Evolutionary conservation across 2,329 filamentous ascomycete genomes (phyloP).

Genomic region (Pseudocercospora musae): DNA sequence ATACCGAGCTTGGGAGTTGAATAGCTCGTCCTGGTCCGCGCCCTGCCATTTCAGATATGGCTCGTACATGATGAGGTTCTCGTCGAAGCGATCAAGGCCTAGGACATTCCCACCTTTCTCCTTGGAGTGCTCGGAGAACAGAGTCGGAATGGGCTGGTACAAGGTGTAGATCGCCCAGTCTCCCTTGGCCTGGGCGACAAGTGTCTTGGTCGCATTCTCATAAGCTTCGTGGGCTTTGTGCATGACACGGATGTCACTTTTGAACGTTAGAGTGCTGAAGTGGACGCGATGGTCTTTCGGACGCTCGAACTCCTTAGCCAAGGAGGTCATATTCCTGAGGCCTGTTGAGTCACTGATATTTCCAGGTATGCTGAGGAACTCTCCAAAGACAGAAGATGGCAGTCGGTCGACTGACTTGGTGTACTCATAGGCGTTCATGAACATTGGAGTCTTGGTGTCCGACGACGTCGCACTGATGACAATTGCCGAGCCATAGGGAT

Average conservation of each 20-base stretch:
- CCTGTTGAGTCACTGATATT: slow-evolving; percentile 11
- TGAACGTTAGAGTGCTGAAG: slow-evolving; percentile 13
- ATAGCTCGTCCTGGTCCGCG: slow-evolving; percentile 2
- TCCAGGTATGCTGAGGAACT: slow-evolving; percentile 8
- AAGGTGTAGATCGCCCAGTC: slow-evolving; percentile 6
- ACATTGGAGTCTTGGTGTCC: background rate
- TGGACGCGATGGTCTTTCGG: slow-evolving; percentile 6
- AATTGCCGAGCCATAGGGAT: slow-evolving; percentile 9
- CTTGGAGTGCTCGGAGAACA: slow-evolving; percentile 8
- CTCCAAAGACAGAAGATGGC: background rate
- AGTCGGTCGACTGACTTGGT: slow-evolving; percentile 1
- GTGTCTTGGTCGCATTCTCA: slow-evolving; percentile 1
- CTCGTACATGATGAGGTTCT: slow-evolving; percentile 15
- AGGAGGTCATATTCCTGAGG: slow-evolving; percentile 9
- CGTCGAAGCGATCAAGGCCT: slow-evolving; percentile 36
- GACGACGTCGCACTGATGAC: slow-evolving; percentile 8
- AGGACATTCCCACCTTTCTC: slow-evolving; percentile 31
- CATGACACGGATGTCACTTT: slow-evolving; percentile 9
- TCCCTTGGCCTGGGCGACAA: slow-evolving; percentile 8
- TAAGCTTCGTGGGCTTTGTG: slow-evolving; percentile 12
- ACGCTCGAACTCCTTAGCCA: slow-evolving; percentile 6
- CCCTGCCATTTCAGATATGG: slow-evolving; percentile 13
- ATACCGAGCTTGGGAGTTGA: background rate
- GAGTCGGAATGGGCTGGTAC: slow-evolving; percentile 9
- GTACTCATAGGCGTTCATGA: slow-evolving; percentile 15